Evolutionary conservation across 371 early-diverging fungal genomes (phyloP).

Genomic region (Mycotypha africana): DNA sequence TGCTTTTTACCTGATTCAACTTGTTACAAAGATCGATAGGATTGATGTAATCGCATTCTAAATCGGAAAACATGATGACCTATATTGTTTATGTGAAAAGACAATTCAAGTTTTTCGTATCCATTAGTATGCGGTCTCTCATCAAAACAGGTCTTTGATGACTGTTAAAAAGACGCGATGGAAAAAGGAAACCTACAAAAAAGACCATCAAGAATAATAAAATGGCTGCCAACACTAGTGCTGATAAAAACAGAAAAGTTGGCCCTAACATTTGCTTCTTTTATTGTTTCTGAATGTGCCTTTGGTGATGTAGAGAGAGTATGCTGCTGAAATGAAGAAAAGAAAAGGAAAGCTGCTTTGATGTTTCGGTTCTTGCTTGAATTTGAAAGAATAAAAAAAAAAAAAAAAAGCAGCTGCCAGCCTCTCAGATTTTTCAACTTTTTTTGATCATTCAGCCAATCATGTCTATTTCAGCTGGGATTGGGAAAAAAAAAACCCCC

Average conservation of each 20-base stretch:
- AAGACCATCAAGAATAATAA: conserved; percentile 79
- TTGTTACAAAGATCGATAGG: conserved; percentile 93
- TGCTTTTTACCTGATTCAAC: conserved; percentile 82
- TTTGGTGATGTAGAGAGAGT: neutral
- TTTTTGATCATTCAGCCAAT: too few relatives aligned
- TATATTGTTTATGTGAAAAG: conserved; percentile 22
- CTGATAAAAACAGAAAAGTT: conserved; percentile 80
- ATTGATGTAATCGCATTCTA: conserved; percentile 95
- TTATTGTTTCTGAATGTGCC: too few relatives aligned
- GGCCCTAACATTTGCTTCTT: conserved; percentile 46
- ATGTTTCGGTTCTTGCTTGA: too few relatives aligned
- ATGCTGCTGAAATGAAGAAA: neutral
- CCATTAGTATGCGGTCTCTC: too few relatives aligned
- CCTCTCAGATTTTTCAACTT: too few relatives aligned
- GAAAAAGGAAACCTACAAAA: conserved; percentile 7
- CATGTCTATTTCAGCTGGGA: too few relatives aligned
- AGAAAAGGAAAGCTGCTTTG: conserved; percentile 3
- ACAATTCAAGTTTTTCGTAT: too few relatives aligned
- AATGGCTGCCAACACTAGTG: conserved; percentile 81
- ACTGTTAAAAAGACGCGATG: too few relatives aligned
- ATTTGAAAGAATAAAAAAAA: too few relatives aligned
- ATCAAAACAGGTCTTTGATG: neutral
- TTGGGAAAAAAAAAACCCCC: too few relatives aligned
- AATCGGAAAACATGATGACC: conserved; percentile 87
- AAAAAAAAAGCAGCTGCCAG: too few relatives aligned